A percentile compares a stretch with the other conserved stretches of the same genome.
These are phyloP conservation scores for Colletotrichum sojae DNA, from an alignment of 2,329 filamentous ascomycete genomes.

Conservation along the genomic window DNA sequence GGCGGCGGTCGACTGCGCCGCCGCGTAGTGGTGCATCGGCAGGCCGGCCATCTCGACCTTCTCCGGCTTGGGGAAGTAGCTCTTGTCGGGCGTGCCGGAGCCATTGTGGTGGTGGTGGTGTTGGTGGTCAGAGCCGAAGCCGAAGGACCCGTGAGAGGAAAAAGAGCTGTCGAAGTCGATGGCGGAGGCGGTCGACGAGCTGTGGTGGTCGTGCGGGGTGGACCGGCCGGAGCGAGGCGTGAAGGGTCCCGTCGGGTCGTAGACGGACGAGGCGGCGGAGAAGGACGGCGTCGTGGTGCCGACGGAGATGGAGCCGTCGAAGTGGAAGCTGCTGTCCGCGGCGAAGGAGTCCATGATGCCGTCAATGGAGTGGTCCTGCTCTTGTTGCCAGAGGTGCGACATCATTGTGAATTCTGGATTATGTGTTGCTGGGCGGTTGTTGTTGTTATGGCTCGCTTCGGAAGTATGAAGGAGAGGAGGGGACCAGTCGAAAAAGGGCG, in stretches of 20 bases:
- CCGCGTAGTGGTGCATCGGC: constrained; percentile 32
- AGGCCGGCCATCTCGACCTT: constrained; percentile 32
- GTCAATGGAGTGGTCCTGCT: constrained; percentile 38
- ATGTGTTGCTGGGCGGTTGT: constrained; percentile 35
- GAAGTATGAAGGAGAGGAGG: background rate
- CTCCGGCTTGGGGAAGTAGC: constrained; percentile 37
- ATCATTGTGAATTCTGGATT: constrained; percentile 36
- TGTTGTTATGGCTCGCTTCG: constrained; percentile 12
- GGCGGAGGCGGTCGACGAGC: constrained; percentile 46
- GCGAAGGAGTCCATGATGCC: constrained; percentile 40
- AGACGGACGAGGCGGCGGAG: constrained; percentile 53
- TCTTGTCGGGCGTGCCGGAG: constrained; percentile 30
- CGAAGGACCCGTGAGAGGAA: constrained; percentile 45
- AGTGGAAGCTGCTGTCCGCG: constrained; percentile 39
- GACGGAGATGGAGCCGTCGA: constrained; percentile 37
- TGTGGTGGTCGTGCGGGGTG: constrained; percentile 52
- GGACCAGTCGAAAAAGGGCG: constrained; percentile 23
- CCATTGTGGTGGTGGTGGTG: constrained; percentile 24
- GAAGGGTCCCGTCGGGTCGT: constrained; percentile 60
- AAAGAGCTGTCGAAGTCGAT: constrained; percentile 56
- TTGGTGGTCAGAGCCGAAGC: constrained; percentile 20
- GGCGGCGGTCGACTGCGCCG: constrained; percentile 10
- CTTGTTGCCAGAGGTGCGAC: constrained; percentile 39
- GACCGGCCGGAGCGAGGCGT: constrained; percentile 62
- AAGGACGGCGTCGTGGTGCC: constrained; percentile 41